Conservation (phyloP, 2,329 filamentous ascomycete species). For the Colletotrichum musicola region DNA sequence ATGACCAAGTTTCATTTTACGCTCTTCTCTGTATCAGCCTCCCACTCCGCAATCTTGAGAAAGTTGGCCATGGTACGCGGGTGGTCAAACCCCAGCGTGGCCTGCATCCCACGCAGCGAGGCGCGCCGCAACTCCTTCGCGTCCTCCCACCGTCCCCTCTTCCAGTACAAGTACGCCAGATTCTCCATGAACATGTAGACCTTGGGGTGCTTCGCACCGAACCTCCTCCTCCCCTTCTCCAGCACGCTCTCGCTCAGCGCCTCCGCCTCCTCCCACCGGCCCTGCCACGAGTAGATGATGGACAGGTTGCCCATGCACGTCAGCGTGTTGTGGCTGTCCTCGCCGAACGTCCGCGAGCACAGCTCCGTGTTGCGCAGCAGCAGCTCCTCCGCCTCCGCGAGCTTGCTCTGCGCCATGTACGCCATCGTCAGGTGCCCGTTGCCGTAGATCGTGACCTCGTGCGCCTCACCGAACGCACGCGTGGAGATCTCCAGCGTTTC, state of each 20-base stretch:
- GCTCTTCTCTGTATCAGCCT: background rate
- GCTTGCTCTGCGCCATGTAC: slow-evolving; percentile 20
- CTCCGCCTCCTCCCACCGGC: background rate
- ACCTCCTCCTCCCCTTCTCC: no score
- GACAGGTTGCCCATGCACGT: slow-evolving; percentile 33
- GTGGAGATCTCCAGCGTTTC: no score
- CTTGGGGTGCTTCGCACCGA: no score
- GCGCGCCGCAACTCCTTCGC: background rate
- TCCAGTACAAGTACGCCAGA: background rate
- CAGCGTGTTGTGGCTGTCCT: slow-evolving; percentile 41
- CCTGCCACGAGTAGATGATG: background rate
- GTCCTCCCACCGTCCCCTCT: background rate
- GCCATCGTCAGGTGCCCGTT: background rate
- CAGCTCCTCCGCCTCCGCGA: slow-evolving; percentile 23
- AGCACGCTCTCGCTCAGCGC: background rate
- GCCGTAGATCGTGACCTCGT: background rate
- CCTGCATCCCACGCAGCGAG: background rate
- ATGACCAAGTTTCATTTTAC: background rate
- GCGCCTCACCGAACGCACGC: no score
- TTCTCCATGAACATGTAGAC: slow-evolving; percentile 33
- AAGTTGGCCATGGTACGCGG: background rate
- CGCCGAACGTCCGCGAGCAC: slow-evolving; percentile 34
- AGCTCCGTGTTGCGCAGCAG: background rate
- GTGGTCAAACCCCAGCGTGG: background rate
- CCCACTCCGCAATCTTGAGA: background rate